Evolutionary conservation across 352 stramenopile species (phyloP), one percentile per base, ranked within the genome.

Genomic region (Phytophthora crassamura): DNA sequence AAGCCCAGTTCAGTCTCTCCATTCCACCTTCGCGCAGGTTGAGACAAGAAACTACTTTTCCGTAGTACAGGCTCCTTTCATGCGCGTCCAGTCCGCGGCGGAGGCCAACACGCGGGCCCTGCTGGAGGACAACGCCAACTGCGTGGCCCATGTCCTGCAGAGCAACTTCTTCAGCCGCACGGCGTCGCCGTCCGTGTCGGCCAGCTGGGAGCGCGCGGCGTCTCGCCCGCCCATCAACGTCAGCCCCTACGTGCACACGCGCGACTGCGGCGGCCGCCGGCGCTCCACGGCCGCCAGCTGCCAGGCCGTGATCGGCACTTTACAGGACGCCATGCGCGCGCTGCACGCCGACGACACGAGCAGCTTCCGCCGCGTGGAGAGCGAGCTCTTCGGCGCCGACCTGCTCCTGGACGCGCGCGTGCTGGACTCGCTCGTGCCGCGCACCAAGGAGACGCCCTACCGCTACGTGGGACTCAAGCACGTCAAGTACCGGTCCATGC

Each of bases 391-490:
- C 33, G 77, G 79, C 7, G 67, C 75, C 0, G 77, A 88, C 25
- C 42, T 89, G 34, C 68, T 94, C 9, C 74, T 90, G 25, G 82
- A 91, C 56, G 86, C 82, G 5, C 62, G 83, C 20, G 84, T 94
- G 15, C 68, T 94, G 22, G 83, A 93, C 57, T 88, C 80, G 38
- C 69, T 94, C 25, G 72, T 85, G 15, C 73, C 75, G 40, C 70
- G 86, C 11, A 88, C 86, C 14, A 89, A 91, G 56, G 74, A 89
- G 60, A 79, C 62, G 1, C 82, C 82, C 20, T 83, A 94, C 64
- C 78, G 86, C 41, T 94, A 88, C 69, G 71, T 94, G 18, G 75
- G 80, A 2, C 73, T 92, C 63, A 94, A 94, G 68, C 83, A 91
- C 58, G 79, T 89, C 68, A 89, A 86, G 51, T 90, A 91, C 67